Percentiles rank a stretch among this genome's conserved stretches.
These are phyloP conservation scores for Dictyostelium citrinum DNA, from an alignment of 78 protist genomes.

Conservation along the genomic window DNA sequence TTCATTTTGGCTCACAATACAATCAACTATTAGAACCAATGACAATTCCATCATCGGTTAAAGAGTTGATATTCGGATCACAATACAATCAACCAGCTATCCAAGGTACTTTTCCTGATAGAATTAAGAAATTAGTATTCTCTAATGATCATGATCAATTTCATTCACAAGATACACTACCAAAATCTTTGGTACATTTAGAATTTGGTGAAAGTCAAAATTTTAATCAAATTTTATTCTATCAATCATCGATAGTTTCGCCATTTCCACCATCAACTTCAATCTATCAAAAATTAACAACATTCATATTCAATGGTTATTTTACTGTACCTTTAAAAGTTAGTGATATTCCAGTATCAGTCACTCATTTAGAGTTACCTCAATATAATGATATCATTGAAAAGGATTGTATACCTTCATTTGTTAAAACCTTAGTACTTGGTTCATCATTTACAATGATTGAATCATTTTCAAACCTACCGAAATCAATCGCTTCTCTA, in stretches of 20 bases:
- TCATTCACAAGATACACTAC: neutral
- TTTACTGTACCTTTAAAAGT: neutral
- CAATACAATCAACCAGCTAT: slow-evolving; percentile 8
- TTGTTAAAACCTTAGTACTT: neutral
- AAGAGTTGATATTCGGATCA: neutral
- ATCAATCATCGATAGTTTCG: neutral
- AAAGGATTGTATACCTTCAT: neutral
- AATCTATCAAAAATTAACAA: neutral
- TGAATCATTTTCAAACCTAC: neutral
- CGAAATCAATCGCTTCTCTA: neutral
- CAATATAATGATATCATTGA: neutral
- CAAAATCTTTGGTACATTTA: neutral
- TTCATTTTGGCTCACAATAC: neutral
- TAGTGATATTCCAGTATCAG: neutral
- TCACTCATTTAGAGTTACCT: neutral
- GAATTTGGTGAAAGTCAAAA: neutral
- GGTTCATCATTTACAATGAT: neutral
- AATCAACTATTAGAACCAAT: neutral
- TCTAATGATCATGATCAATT: neutral
- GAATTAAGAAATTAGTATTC: neutral
- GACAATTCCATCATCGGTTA: neutral
- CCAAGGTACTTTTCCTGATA: neutral
- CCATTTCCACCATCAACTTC: neutral
- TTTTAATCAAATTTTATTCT: neutral
- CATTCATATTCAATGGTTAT: neutral